Base-by-base conservation (phyloP, 352 stramenopile species). In the Phytophthora capsici region DNA sequence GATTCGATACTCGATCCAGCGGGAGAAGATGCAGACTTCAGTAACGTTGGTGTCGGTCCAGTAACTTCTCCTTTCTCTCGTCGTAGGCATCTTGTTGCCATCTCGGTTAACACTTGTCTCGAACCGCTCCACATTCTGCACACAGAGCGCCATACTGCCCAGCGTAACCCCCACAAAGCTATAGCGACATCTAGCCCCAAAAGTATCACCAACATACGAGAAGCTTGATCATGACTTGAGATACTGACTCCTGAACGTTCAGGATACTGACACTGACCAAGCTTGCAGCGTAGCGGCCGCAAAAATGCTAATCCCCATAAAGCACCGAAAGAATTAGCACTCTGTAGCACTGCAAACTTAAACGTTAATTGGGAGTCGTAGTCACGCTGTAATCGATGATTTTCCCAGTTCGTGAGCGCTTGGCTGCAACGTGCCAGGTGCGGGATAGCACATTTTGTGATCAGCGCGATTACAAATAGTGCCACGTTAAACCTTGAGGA, bases 331-430 rank as follows among this genome's bases (percentile, higher is more conserved):
- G 64, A 55, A 53, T 94, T 94, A 10, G 71, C 79, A 1, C 79
- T 89, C 59, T 90, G 84, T 20, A 90, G 56, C 25, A 87, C 48
- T 10, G 81, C 77, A 48, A 71, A 92, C 63, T 93, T 93, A 58
- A 94, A 84, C 26, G 82, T 91, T 46, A 93, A 74, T 46, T 80
- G 84, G n/a, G 78, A 58, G 58, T 93, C 82, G 56, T 89, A 85
- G 32, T 89, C 69, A 9, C 72, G 53, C 57, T 88, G 82, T n/a
- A 83, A 75, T 26, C 76, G 78, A 66, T 92, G 80, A 56, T 94
- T 93, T 48, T 93, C 84, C 80, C 81, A 92, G 40, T 89, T 72
- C 38, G 77, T 90, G 36, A 92, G 82, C 0, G 47, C 36, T 52
- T 48, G 32, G 73, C 66, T 68, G 48, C 72, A 74, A 52, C 77